These are phyloP conservation scores for Alternaria novae-zelandiae DNA, from an alignment of 2,329 filamentous ascomycete species.

Conservation along the genomic window DNA sequence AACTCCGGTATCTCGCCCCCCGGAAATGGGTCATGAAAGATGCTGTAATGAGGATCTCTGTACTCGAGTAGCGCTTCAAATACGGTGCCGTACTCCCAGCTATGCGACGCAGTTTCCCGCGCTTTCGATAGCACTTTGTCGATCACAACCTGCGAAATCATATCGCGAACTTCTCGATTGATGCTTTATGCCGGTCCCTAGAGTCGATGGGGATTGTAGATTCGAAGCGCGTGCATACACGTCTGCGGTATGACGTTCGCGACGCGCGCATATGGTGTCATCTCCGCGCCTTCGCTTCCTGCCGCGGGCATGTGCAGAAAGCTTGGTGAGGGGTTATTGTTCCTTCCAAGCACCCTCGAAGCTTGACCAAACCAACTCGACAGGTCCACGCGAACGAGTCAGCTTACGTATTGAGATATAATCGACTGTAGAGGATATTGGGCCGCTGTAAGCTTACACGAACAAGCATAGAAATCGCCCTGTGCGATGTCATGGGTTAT, in stretches of 20 bases:
- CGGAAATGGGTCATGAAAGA: conserved; percentile 49
- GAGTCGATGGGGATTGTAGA: not conserved
- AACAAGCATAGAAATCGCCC: not conserved
- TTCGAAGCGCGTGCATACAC: not conserved
- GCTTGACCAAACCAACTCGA: not conserved
- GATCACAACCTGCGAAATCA: conserved; percentile 62
- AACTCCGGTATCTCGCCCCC: conserved; percentile 31
- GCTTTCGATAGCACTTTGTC: conserved; percentile 34
- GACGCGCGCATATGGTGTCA: not conserved
- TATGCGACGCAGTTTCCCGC: conserved; percentile 43
- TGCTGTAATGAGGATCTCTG: conserved; percentile 42
- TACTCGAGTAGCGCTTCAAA: conserved; percentile 52
- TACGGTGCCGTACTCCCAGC: conserved; percentile 53
- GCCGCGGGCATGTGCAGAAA: not conserved
- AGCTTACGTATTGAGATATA: no score
- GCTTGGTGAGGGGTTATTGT: conserved; percentile 5
- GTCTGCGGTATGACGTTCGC: not conserved
- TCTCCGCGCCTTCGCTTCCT: conserved; percentile 6
- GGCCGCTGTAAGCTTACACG: not conserved
- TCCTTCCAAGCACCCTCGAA: conserved; percentile 2
- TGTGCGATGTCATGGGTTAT: not conserved
- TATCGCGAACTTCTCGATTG: not conserved
- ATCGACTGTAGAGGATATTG: not conserved
- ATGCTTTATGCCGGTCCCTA: not conserved
- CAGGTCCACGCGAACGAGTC: not conserved